Percentiles rank a stretch among this genome's conserved stretches.
Conservation (phyloP, 1,284 basidiomycete species). For the Agroathelia rolfsii region DNA sequence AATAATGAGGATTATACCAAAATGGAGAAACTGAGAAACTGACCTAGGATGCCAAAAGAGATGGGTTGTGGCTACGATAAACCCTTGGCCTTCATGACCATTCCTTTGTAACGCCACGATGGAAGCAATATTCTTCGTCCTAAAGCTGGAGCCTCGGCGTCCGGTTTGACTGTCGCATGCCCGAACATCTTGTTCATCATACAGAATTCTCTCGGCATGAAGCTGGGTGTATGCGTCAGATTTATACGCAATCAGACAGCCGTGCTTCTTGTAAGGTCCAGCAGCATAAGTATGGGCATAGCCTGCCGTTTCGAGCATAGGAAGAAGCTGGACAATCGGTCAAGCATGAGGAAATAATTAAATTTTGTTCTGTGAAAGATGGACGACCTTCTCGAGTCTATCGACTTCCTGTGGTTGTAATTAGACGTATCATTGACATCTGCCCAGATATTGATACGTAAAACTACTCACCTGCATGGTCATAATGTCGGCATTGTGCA, state of each 20-base stretch:
- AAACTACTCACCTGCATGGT: conserved; percentile 63
- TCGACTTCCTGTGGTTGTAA: conserved; percentile 57
- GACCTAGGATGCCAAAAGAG: conserved; percentile 92
- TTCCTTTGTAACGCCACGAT: conserved; percentile 55
- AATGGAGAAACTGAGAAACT: conserved; percentile 14
- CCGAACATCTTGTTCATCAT: conserved; percentile 56
- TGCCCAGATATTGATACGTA: conserved; percentile 2
- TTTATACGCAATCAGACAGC: conserved; percentile 72
- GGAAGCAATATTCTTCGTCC: conserved; percentile 77
- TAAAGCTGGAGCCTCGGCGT: conserved; percentile 53
- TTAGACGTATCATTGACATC: conserved; percentile 2
- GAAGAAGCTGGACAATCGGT: too few species aligned
- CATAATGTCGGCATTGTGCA: conserved; percentile 63
- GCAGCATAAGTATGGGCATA: conserved; percentile 54
- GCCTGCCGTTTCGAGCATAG: conserved; percentile 45
- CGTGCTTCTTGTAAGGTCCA: conserved; percentile 71
- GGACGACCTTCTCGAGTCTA: conserved; percentile 45
- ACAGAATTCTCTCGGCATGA: conserved; percentile 40
- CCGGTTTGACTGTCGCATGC: conserved; percentile 24
- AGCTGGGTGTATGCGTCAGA: conserved; percentile 37
- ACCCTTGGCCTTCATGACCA: conserved; percentile 31
- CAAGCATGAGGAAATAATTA: conserved; percentile 19
- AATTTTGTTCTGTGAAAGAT: conserved; percentile 13
- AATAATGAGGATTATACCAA: conserved; percentile 8
- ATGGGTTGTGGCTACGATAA: conserved; percentile 78